Conservation (phyloP, 306 rosid genomes). For the Medicago truncatula region DNA sequence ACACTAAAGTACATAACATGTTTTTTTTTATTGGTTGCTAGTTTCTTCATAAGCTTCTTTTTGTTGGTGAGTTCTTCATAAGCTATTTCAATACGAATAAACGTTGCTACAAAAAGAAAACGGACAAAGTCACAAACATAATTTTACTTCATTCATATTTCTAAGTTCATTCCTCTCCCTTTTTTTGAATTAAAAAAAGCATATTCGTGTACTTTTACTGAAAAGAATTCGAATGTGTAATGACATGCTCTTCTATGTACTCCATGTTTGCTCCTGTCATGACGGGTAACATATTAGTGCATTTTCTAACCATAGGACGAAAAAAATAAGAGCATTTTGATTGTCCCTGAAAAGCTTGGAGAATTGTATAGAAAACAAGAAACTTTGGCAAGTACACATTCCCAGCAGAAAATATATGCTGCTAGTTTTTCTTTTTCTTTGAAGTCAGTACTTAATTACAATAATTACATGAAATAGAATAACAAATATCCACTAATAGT, state of each 20-base stretch:
- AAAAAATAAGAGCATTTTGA: neutral
- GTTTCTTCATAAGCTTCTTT: neutral
- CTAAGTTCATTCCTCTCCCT: too few relatives aligned
- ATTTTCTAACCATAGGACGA: neutral
- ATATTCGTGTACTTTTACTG: too few relatives aligned
- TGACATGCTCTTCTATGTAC: neutral
- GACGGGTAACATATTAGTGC: too few relatives aligned
- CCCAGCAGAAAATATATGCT: neutral
- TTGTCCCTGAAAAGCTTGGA: neutral
- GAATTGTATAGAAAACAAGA: neutral
- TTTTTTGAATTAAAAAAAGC: too few relatives aligned
- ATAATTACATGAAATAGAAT: slow-evolving; percentile 13
- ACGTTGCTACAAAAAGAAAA: too few relatives aligned
- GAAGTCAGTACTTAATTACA: neutral
- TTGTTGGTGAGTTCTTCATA: too few relatives aligned
- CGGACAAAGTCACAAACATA: too few relatives aligned
- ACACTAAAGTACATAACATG: too few relatives aligned
- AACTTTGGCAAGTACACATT: neutral
- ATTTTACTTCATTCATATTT: too few relatives aligned
- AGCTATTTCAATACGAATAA: neutral
- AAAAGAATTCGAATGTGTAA: neutral
- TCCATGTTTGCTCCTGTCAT: too few relatives aligned
- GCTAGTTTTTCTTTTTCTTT: slow-evolving; percentile 3
- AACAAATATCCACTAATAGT: slow-evolving; percentile 23
- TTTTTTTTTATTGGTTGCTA: neutral